A percentile compares a stretch with the other conserved stretches of the same genome.
These are phyloP conservation scores for Ustilago loliicola DNA, from an alignment of 1,284 basidiomycete species.

Conservation along the genomic window DNA sequence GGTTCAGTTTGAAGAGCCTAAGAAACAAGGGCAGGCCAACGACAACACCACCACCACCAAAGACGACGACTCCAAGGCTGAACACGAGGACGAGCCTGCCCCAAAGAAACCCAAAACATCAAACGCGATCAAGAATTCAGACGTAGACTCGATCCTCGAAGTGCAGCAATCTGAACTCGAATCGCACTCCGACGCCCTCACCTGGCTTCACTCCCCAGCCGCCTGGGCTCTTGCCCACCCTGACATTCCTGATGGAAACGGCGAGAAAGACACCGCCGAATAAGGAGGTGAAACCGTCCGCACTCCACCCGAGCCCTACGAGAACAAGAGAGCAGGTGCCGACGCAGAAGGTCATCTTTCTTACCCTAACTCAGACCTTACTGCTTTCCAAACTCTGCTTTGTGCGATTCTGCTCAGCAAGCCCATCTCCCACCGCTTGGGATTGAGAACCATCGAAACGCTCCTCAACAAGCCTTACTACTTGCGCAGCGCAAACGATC, in stretches of 20 bases:
- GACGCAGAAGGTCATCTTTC: constrained; percentile 24
- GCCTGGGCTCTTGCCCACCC: constrained; percentile 45
- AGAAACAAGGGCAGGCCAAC: constrained; percentile 10
- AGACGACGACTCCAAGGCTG: not conserved
- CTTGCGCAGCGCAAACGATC: constrained; percentile 36
- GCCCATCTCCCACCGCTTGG: constrained; percentile 54
- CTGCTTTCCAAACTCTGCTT: constrained; percentile 50
- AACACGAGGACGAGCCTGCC: constrained; percentile 16
- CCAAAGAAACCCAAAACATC: constrained; percentile 43
- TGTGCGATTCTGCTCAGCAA: constrained; percentile 52
- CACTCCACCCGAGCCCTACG: constrained; percentile 27
- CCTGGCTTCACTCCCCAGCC: constrained; percentile 37
- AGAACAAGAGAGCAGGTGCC: constrained; percentile 29
- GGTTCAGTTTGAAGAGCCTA: constrained; percentile 4
- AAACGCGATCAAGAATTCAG: constrained; percentile 4
- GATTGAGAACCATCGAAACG: constrained; percentile 49
- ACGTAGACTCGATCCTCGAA: constrained; percentile 31
- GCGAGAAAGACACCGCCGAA: constrained; percentile 37
- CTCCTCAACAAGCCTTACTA: constrained; percentile 52
- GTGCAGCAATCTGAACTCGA: constrained; percentile 49
- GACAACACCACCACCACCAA: no score
- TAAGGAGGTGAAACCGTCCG: constrained; percentile 36
- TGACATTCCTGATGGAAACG: constrained; percentile 25
- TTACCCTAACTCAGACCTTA: constrained; percentile 50
- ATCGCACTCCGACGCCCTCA: constrained; percentile 37